Percentiles rank a stretch among this genome's conserved stretches.
Conservation (phyloP, 192 early-diverging fungal genomes). For the Phycomyces blakesleeanus region DNA sequence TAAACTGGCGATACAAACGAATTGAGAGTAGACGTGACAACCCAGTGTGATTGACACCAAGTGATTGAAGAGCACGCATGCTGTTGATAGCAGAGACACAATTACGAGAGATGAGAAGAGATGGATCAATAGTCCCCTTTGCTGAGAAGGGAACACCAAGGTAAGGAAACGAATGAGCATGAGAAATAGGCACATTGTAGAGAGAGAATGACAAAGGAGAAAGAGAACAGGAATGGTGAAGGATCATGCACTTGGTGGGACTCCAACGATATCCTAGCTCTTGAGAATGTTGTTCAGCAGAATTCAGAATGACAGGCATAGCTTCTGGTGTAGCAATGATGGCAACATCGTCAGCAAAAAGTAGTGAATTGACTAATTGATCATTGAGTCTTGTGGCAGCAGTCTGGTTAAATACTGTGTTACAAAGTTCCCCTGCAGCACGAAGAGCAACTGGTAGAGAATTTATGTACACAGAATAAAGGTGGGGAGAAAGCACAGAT, state of each 20-base stretch:
- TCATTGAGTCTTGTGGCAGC: too few relatives aligned
- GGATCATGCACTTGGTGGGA: conserved; percentile 16
- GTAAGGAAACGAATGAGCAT: not conserved
- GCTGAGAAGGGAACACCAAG: not conserved
- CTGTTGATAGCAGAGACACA: too few relatives aligned
- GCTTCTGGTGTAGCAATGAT: too few relatives aligned
- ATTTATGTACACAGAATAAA: conserved; percentile 25
- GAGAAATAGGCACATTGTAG: too few relatives aligned
- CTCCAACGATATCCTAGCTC: too few relatives aligned
- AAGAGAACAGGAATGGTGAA: not conserved
- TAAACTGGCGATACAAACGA: too few relatives aligned
- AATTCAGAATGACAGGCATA: too few relatives aligned
- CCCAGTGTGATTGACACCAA: not conserved
- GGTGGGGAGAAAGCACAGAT: conserved; percentile 9
- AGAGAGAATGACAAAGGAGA: not conserved
- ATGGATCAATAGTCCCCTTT: not conserved
- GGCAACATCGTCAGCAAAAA: too few relatives aligned
- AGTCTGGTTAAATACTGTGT: too few relatives aligned
- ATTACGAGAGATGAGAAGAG: not conserved
- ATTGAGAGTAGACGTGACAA: not conserved
- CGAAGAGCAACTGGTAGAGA: conserved; percentile 8
- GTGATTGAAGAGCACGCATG: not conserved
- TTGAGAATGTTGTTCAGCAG: too few relatives aligned
- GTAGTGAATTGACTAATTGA: too few relatives aligned
- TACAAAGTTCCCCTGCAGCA: not conserved